Evolutionary conservation across 306 rosid species (phyloP), one percentile per base, ranked within the genome.

Genomic region (Aeschynomene evenia): DNA sequence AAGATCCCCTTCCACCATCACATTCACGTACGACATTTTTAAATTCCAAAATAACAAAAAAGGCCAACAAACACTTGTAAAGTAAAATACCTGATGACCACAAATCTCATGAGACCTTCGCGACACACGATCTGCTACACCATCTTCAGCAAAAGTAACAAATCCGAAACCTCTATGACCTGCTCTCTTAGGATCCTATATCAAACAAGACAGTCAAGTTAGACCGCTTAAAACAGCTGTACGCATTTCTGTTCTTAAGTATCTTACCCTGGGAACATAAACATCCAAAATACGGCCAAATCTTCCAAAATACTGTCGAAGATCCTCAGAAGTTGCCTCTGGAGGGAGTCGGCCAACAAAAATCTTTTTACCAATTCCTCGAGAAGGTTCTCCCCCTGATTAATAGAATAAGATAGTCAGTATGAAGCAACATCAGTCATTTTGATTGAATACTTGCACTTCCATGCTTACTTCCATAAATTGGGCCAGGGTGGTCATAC

Each of bases 91-190:
- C 98, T 88, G 84, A 29, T 88, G 96, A 55, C 98, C 97, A 63
- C 96, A 88, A 19, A 93, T 93, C 74, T 88, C 97, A 68, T 93
- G 98, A 70, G 97, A 71, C 80, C 98, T 86, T 68, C 96, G 86
- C 45, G 97, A 83, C 45, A 93, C 96, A 64, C 94, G 96, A 58
- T 93, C 96, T 31, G 97, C 97, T 50, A 93, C 98, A 53, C 96
- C 97, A 33, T 90, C 96, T 63, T 92, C 96, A 65, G 96, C 96
- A 56, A 92, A 92, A 51, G 98, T 90, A 61, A 92, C 96, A 80
- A 92, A 92, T 55, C 96, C 98, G 83, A 90, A 92, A 64, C 98
- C 98, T 83, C 96, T 83, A 79, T 92, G 98, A 31, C 98, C 93
- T 21, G 93, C 52, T 85, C 93, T 89, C 81, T 88, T 88, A 23